These are phyloP conservation scores for Ogataea ramenticola DNA, from an alignment of 805 yeast genomes.

Conservation along the genomic window DNA sequence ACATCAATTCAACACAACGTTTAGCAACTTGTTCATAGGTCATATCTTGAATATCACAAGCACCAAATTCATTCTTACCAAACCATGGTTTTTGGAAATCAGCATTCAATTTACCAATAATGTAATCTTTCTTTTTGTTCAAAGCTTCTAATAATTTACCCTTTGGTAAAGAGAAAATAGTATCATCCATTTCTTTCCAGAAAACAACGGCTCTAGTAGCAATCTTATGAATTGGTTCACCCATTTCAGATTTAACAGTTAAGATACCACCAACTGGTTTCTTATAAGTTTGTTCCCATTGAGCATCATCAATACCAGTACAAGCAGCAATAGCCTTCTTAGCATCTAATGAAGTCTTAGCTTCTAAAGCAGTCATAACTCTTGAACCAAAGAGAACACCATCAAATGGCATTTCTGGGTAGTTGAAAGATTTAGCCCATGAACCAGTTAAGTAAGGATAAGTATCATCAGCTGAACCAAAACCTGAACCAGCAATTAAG, in stretches of 20 bases:
- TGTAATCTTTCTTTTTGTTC: slow-evolving; percentile 75
- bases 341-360: slow-evolving; percentile 88
- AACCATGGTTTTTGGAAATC: slow-evolving; percentile 99
- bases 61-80: slow-evolving; percentile 67
- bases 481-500: slow-evolving; percentile 96
- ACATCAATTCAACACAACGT: slow-evolving; percentile 84
- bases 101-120: slow-evolving; percentile 77
- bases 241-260: slow-evolving; percentile 98
- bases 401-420: slow-evolving; percentile 99
- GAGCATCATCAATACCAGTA: slow-evolving; percentile 77
- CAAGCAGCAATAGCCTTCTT: slow-evolving; percentile 87
- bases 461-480: slow-evolving; percentile 94
- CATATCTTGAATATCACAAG: slow-evolving; percentile 91
- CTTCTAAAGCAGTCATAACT: slow-evolving; percentile 96
- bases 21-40: slow-evolving; percentile 86
- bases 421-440: slow-evolving; percentile 83
- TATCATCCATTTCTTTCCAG: slow-evolving; percentile 96
- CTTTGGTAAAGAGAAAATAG: slow-evolving; percentile 87
- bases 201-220: slow-evolving; percentile 97
- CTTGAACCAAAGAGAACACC: slow-evolving; percentile 95
- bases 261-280: slow-evolving; percentile 95
- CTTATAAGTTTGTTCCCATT: slow-evolving; percentile 94
- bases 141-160: slow-evolving; percentile 77
- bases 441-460: slow-evolving; percentile 96
- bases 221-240: slow-evolving; percentile 98